Conservation (phyloP, 495 filamentous ascomycete genomes). For the Penicillium soppii region DNA sequence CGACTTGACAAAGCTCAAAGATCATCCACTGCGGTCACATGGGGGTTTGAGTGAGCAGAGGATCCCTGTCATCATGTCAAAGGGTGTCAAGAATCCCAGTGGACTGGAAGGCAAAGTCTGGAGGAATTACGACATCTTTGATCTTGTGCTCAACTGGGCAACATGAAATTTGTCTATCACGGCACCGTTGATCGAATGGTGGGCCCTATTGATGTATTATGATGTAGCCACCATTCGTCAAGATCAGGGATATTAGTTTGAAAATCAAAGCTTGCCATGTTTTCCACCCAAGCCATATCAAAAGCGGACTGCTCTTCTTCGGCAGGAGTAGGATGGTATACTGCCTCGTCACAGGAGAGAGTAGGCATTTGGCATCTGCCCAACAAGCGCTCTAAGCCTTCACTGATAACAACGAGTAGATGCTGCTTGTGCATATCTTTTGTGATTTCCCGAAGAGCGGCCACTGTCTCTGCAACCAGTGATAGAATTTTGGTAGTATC, state of each 20-base stretch:
- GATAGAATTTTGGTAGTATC: conserved; percentile 29
- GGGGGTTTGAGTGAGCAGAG: conserved; percentile 34
- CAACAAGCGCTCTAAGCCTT: conserved; percentile 23
- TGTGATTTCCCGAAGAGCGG: conserved; percentile 22
- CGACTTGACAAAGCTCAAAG: conserved; percentile 26
- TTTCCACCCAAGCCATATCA: conserved; percentile 31
- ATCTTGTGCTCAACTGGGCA: conserved; percentile 30
- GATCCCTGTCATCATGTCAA: conserved; percentile 30
- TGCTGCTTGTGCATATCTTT: conserved; percentile 28
- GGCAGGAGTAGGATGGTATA: conserved; percentile 10
- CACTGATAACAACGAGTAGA: conserved; percentile 26
- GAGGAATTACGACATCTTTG: conserved; percentile 37
- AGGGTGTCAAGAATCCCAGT: conserved; percentile 2
- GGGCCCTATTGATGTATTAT: conserved; percentile 16
- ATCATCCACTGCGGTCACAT: conserved; percentile 33
- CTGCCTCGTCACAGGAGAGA: conserved; percentile 1
- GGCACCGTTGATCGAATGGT: not conserved
- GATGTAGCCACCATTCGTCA: conserved; percentile 29
- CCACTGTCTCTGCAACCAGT: conserved; percentile 27
- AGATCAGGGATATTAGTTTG: conserved; percentile 25
- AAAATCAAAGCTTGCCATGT: conserved; percentile 33
- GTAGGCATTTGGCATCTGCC: conserved; percentile 18
- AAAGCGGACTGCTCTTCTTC: conserved; percentile 11
- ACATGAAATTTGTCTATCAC: conserved; percentile 2
- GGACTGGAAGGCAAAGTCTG: conserved; percentile 8